A percentile compares a stretch with the other conserved stretches of the same genome.
Conservation (phyloP, 176 grass and related monocot genomes). For the Avena insularis region DNA sequence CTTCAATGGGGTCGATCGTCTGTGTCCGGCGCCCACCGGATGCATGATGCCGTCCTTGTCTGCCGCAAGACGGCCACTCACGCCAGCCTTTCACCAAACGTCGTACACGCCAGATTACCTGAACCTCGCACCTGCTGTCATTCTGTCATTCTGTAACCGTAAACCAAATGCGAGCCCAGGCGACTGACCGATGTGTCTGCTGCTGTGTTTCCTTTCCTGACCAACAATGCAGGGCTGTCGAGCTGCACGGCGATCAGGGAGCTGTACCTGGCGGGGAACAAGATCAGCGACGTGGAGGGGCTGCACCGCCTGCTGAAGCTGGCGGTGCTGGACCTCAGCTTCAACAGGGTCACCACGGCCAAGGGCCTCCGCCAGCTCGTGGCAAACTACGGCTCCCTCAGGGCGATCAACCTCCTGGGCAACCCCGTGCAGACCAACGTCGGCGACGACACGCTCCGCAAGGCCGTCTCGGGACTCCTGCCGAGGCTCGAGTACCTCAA, state of each 20-base stretch:
- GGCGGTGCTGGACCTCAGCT: slow-evolving; percentile 78
- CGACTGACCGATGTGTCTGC: neutral
- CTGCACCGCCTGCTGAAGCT: slow-evolving; percentile 91
- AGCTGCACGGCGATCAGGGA: slow-evolving; percentile 83
- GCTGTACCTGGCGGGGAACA: slow-evolving; percentile 92
- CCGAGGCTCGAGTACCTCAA: slow-evolving; percentile 80
- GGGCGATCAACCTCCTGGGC: slow-evolving; percentile 75
- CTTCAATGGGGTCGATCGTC: neutral
- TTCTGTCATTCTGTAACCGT: neutral
- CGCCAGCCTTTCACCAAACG: neutral
- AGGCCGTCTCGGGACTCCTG: slow-evolving; percentile 62
- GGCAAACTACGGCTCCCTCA: slow-evolving; percentile 86
- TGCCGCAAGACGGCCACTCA: neutral
- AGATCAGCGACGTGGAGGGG: slow-evolving; percentile 90
- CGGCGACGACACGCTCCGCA: slow-evolving; percentile 80
- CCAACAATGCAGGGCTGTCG: slow-evolving; percentile 54
- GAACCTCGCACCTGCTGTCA: neutral
- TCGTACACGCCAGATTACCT: neutral
- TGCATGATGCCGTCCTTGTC: neutral
- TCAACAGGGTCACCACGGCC: slow-evolving; percentile 80
- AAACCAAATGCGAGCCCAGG: neutral
- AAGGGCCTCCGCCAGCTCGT: slow-evolving; percentile 88
- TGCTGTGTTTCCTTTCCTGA: neutral
- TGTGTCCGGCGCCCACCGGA: neutral
- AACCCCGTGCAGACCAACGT: slow-evolving; percentile 83